Evolutionary conservation across 2,329 filamentous ascomycete genomes (phyloP), one percentile per base, ranked within the genome.

Genomic region (Fusarium guadeloupense): DNA sequence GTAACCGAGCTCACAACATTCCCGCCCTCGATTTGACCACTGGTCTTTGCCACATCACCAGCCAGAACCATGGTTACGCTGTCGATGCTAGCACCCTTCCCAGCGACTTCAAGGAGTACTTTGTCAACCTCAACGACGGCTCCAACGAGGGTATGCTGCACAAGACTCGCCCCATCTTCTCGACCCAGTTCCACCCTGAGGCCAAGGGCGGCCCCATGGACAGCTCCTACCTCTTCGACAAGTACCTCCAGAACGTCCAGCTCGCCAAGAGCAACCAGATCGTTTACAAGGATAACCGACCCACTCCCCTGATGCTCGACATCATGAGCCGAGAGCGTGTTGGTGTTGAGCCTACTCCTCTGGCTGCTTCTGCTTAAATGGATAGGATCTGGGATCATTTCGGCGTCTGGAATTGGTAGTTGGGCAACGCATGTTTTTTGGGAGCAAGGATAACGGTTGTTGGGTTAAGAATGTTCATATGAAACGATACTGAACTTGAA

Each of bases 1-100:
- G 95, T 73, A 99, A 99, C 85, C 91, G 95, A 69, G 95, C 93
- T 16, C 95, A 98, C 84, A 99, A 99, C 84, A 98, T 98, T 71
- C 95, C 95, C 9, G 93, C 93, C 58, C 83, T 98, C 54, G 94
- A 98, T 75, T 83, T 97, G 76, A 97, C 91, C 59, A 98, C 94
- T 31, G 94, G 95, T 54, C 92, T 94, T 77, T 98, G 95, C 87
- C 94, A 98, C 83, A 98, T 98, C 77, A 98, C 94, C 55, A 93
- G 89, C 76, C 95, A 99, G 83, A 98, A 98, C 82, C 95, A 98
- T 80, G 95, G 95, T 62, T 99, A 98, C 72, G 95, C 94, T 37
- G 91, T 99, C 56, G 94, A 98, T 73, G 86, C 91, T 6, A 83
- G 85, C 56, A 97, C 92, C 10, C 83, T 99, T 34, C 87, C 91